These are phyloP conservation scores for Pestalotiopsis sp. DNA, from an alignment of 2,329 filamentous ascomycete species.

Conservation along the genomic window DNA sequence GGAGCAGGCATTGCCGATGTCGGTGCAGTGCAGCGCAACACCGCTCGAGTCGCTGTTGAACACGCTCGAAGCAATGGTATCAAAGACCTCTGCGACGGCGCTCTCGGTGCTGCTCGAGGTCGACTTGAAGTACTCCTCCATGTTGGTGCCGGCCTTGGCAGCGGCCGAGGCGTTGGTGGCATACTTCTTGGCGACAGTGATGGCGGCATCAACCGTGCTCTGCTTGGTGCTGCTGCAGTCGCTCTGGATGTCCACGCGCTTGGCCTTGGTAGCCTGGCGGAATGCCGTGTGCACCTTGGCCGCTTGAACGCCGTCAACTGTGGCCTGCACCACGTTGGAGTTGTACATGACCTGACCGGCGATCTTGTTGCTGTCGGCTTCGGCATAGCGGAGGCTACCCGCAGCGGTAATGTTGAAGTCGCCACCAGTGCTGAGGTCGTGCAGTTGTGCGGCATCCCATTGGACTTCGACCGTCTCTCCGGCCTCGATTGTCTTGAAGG, in stretches of 20 bases:
- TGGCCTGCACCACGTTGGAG: neutral
- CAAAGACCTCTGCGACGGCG: neutral
- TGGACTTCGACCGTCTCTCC: neutral
- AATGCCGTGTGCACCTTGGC: neutral
- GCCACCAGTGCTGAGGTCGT: neutral
- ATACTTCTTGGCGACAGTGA: neutral
- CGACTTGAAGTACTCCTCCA: neutral
- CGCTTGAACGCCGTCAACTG: neutral
- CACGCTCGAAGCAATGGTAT: neutral
- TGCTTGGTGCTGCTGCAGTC: neutral
- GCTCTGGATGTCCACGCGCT: neutral
- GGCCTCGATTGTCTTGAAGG: neutral
- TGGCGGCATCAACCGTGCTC: neutral
- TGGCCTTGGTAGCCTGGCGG: neutral
- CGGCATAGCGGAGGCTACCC: neutral
- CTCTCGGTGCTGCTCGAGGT: neutral
- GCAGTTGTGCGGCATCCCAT: neutral
- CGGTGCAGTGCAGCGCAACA: neutral
- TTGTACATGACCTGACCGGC: neutral
- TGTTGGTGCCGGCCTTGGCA: neutral
- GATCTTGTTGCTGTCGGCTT: neutral
- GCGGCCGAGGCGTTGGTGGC: neutral
- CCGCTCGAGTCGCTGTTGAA: neutral
- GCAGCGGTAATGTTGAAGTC: neutral
- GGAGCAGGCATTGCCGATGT: neutral